Base-by-base conservation (phyloP, 805 yeast genomes). In the Cyberlindnera maritima region DNA sequence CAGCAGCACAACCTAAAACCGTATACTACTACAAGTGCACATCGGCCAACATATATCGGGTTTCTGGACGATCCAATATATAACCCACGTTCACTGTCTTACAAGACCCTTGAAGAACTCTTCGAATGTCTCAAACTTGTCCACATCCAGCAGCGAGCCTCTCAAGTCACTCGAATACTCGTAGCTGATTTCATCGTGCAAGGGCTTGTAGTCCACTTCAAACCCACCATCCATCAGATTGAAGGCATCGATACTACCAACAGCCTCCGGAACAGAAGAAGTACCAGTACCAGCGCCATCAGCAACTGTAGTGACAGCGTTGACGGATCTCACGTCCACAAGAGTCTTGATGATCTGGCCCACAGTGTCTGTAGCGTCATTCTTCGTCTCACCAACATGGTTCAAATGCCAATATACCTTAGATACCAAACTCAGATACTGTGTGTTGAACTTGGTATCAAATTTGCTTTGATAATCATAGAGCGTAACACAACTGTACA, bases 351-450 rank as follows among this genome's bases (percentile, higher is more conserved):
- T 74, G 40, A 80, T 75, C 43, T 71, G 71, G 2, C 83, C 83
- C 33, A 80, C 80, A 5, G 81, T 77, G 47, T 76, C 81, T 0
- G 83, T 79, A 3, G 81, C 81, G 57, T 79, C 84, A 52, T 77
- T 79, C 55, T 71, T 69, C 46, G 72, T 71, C 48, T 77, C 81
- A 2, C 84, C 84, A 49, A 77, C 73, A 25, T 77, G 72, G 49
- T 75, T 78, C 50, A 80, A 60, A 52, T 77, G 80, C 84, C 84
- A 80, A 50, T 79, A 80, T 9, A 77, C 72, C 45, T 69, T 69
- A 0, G 83, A 72, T 37, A 81, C 77, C 11, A 77, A 57, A 50
- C 67, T 75, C 37, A 80, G 54, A 2, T 77, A 59, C 47, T 63
- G 67, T 19, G 69, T 69, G 44, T 68, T 70, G 47, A 74, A 72